phyloP scores from a whole-genome alignment of 805 yeast species.

The Lachancea nothofagi region DNA sequence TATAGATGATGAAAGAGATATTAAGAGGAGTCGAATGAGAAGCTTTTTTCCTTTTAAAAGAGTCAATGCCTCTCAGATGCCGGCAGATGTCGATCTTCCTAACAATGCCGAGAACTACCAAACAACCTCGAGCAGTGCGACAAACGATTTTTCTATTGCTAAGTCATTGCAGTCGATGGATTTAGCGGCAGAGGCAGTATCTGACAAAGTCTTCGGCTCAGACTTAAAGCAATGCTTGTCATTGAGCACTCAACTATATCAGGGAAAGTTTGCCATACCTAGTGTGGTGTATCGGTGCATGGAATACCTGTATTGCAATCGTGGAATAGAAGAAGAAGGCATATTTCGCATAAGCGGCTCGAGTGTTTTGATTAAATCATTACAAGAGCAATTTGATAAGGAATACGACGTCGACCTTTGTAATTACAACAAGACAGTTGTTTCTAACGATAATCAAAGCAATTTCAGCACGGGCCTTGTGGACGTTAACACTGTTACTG shows the following conservation, averaged over 20 bases:
- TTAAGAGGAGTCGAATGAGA: slow-evolving; percentile 47
- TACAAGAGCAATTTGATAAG: slow-evolving; percentile 64
- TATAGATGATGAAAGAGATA: slow-evolving; percentile 33
- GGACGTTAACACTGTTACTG: slow-evolving; percentile 84
- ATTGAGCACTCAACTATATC: slow-evolving; percentile 42
- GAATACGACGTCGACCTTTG: slow-evolving; percentile 65
- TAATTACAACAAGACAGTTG: slow-evolving; percentile 25
- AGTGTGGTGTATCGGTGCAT: slow-evolving; percentile 73
- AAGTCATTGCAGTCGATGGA: slow-evolving; percentile 31
- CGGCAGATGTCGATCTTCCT: slow-evolving; percentile 1
- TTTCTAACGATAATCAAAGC: slow-evolving; percentile 15
- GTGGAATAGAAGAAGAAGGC: slow-evolving; percentile 84
- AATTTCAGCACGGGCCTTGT: slow-evolving; percentile 13
- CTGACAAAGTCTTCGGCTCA: slow-evolving; percentile 57
- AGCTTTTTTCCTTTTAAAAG: slow-evolving; percentile 55
- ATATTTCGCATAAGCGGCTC: slow-evolving; percentile 88
- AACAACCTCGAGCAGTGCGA: slow-evolving; percentile 6
- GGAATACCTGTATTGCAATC: slow-evolving; percentile 54
- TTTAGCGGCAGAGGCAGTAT: slow-evolving; percentile 13
- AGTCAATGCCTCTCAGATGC: slow-evolving; percentile 15
- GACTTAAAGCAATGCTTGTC: slow-evolving; percentile 47
- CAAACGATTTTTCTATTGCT: slow-evolving; percentile 22
- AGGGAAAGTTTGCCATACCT: slow-evolving; percentile 45
- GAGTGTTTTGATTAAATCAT: slow-evolving; percentile 61
- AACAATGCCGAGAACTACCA: neutral